Base-by-base conservation (phyloP, 1,139 yeast species). In the Blastobotrys capitulatus region DNA sequence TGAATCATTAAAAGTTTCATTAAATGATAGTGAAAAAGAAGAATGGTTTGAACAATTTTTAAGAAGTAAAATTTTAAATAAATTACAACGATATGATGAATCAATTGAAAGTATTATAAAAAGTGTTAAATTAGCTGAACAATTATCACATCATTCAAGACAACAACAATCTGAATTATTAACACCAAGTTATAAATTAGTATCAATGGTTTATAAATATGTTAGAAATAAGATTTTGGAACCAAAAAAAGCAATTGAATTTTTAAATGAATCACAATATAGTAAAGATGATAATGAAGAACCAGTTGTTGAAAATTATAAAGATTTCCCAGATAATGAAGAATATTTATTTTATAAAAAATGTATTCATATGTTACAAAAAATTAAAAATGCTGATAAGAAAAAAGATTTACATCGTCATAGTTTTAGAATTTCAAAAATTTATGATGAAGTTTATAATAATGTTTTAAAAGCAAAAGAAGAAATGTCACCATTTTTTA, bases 371-470 rank as follows among this genome's bases (percentile, higher is more conserved):
- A 60, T 71, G 5, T 59, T 74, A 51, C 67, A 63, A 42, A 68
- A 60, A 52, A 62, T 89, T 7, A 68, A 77, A 20, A 54, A 71
- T 0, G 70, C 77, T 20, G 97, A 92, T 63, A 89, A 85, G 65
- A 86, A 82, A 63, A 87, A 82, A 50, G 89, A 97, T 97, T 95
- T 89, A 48, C 98, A 92, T 61, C 78, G 86, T 48, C 95, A 97
- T 1, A 75, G 80, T 2, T 89, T 77, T 61, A 72, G 90, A 52
- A 70, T 86, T n/a, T 87, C 97, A 0, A 72, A 69, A 48, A 79
- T 89, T 9, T 68, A 74, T 18, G 76, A 71, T 49, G 79, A 81
- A 1, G 83, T 80, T 10, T 74, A 79, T 38, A 64, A 71, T 1
- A 80, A 86, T 49, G 59, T 69, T 7, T 67, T 68, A 1, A 73